Conservation (phyloP, 495 filamentous ascomycete genomes). For the Penicillium antarcticum region DNA sequence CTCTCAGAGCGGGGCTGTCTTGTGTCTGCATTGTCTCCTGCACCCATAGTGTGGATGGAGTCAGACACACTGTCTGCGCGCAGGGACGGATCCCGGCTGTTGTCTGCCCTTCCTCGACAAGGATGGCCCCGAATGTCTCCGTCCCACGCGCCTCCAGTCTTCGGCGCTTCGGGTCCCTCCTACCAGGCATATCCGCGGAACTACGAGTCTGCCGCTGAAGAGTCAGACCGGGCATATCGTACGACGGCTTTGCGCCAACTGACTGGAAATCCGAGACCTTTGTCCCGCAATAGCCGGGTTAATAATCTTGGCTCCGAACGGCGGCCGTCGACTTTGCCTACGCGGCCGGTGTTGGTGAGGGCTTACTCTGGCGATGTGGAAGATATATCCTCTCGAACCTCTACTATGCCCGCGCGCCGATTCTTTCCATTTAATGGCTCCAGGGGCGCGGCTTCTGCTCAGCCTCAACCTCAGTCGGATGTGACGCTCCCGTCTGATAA, state of each 20-base stretch:
- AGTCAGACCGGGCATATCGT: slow-evolving; percentile 26
- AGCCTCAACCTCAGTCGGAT: slow-evolving; percentile 20
- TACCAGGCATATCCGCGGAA: slow-evolving; percentile 20
- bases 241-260: slow-evolving; percentile 30
- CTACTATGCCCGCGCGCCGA: slow-evolving; percentile 35
- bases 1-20: slow-evolving; percentile 19
- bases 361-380: slow-evolving; percentile 39
- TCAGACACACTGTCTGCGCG: slow-evolving; percentile 26
- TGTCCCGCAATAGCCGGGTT: slow-evolving; percentile 20
- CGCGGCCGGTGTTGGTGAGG: slow-evolving; percentile 45
- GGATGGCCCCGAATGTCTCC: slow-evolving; percentile 29
- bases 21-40: slow-evolving; percentile 16
- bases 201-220: slow-evolving; percentile 25
- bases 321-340: slow-evolving; percentile 24
- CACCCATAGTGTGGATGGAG: slow-evolving; percentile 28
- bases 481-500: slow-evolving; percentile 40
- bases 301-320: slow-evolving; percentile 12
- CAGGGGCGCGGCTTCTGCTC: slow-evolving; percentile 10
- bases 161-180: slow-evolving; percentile 16
- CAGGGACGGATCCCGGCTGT: slow-evolving; percentile 28
- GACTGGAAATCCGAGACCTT: slow-evolving; percentile 21
- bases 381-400: slow-evolving; percentile 12
- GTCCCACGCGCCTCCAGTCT: slow-evolving; percentile 22
- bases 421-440: slow-evolving; percentile 26
- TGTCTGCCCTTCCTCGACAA: slow-evolving; percentile 28